Percentiles rank a stretch among this genome's conserved stretches.
These are phyloP conservation scores for Leccinum ochraceum DNA, from an alignment of 768 basidiomycete genomes.

Conservation along the genomic window DNA sequence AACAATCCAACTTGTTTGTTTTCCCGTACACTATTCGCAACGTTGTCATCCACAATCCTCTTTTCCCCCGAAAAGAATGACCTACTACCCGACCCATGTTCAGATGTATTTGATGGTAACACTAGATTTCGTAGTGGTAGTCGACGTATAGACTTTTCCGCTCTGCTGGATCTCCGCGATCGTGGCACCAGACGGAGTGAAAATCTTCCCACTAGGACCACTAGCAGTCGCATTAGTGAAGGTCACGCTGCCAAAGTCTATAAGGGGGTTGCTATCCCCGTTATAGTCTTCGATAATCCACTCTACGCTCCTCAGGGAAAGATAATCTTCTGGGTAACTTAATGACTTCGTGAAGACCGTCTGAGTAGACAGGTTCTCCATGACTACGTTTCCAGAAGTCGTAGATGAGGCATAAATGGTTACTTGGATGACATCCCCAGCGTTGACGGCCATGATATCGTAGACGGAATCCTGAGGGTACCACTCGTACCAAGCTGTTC, in stretches of 20 bases:
- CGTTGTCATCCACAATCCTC: not conserved
- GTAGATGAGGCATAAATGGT: slow-evolving; percentile 20
- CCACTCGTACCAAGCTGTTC: slow-evolving; percentile 29
- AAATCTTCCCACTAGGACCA: slow-evolving; percentile 5
- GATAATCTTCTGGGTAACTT: slow-evolving; percentile 14
- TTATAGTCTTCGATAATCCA: slow-evolving; percentile 28
- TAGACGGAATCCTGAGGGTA: slow-evolving; percentile 19
- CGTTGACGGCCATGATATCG: slow-evolving; percentile 10
- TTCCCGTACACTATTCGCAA: not conserved
- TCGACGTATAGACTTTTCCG: slow-evolving; percentile 11
- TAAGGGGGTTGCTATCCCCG: not conserved
- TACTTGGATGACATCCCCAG: slow-evolving; percentile 19
- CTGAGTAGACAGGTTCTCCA: slow-evolving; percentile 23
- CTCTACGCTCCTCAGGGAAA: slow-evolving; percentile 22
- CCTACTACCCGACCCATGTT: not conserved
- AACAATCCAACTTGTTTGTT: too few relatives aligned
- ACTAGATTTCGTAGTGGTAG: slow-evolving; percentile 1
- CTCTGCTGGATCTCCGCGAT: slow-evolving; percentile 17
- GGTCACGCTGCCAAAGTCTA: not conserved
- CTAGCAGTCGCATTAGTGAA: slow-evolving; percentile 16
- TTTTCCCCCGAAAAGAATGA: not conserved
- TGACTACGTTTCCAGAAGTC: slow-evolving; percentile 18
- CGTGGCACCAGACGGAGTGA: slow-evolving; percentile 11
- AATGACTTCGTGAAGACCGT: slow-evolving; percentile 7
- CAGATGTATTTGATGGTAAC: slow-evolving; percentile 12